A percentile compares a stretch with the other conserved stretches of the same genome.
Evolutionary conservation across 768 basidiomycete species (phyloP).

Genomic region (Phlegmacium glaucopus): DNA sequence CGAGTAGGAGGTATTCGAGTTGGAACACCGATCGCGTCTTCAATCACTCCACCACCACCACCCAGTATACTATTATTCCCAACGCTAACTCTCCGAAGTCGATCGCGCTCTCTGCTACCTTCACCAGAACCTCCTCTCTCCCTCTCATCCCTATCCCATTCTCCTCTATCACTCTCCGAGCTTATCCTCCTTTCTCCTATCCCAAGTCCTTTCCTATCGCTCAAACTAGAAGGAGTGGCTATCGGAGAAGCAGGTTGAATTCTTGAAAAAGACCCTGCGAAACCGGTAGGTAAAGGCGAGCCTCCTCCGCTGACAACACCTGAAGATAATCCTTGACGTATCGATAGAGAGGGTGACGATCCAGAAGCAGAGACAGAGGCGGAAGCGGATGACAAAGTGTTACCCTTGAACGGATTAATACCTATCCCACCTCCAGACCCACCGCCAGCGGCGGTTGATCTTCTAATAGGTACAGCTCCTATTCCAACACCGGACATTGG

Average conservation of each 20-base stretch:
- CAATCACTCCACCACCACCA: constrained; percentile 6
- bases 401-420: constrained; percentile 38
- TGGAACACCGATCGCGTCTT: constrained; percentile 6
- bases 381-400: constrained; percentile 24
- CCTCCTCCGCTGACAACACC: constrained; percentile 3
- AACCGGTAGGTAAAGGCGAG: constrained; percentile 9
- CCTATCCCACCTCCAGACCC: constrained; percentile 29
- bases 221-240: constrained; percentile 24
- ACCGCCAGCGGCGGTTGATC: too few species aligned
- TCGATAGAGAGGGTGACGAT: constrained; percentile 32
- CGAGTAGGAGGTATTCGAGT: constrained; percentile 28
- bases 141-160: constrained; percentile 13
- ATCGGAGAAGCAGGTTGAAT: too few species aligned
- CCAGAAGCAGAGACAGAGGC: constrained; percentile 16
- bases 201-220: constrained; percentile 18
- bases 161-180: background rate
- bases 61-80: background rate
- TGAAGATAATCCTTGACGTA: constrained; percentile 20
- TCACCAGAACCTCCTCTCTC: too few species aligned
- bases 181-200: constrained; percentile 18
- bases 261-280: too few species aligned
- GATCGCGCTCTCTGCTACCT: constrained; percentile 15
- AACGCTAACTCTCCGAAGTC: constrained; percentile 16
- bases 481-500: constrained; percentile 18
- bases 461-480: constrained; percentile 25